phyloP scores from a whole-genome alignment of 148 eudicot genomes.

The Polygonum aviculare region DNA sequence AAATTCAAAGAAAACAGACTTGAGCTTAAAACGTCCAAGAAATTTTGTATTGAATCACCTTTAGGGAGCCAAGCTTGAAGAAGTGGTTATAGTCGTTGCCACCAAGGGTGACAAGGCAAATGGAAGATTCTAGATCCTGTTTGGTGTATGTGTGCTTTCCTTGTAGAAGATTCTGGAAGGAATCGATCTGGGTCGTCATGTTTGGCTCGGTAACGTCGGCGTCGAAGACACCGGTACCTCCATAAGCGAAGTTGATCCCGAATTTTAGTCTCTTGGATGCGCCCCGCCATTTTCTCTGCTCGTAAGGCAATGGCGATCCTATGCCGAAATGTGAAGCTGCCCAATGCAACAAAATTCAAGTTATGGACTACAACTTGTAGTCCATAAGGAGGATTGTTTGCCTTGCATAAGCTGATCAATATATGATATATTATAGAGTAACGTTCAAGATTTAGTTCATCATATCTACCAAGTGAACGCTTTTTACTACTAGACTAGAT shows the following conservation, averaged over 20 bases:
- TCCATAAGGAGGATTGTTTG: too few species aligned
- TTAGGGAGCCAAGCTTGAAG: constrained; percentile 9
- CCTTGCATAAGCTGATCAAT: too few species aligned
- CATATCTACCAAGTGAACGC: too few species aligned
- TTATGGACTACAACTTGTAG: too few species aligned
- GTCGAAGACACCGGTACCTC: constrained; percentile 64
- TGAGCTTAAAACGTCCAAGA: too few species aligned
- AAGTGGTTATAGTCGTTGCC: constrained; percentile 52
- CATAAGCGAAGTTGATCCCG: constrained; percentile 61
- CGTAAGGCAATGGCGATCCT: constrained; percentile 38
- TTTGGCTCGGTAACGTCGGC: constrained; percentile 32
- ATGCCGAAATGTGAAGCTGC: constrained; percentile 14
- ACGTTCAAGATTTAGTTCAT: too few species aligned
- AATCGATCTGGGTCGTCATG: constrained; percentile 28
- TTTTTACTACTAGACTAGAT: too few species aligned
- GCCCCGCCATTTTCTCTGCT: constrained; percentile 17
- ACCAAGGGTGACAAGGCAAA: constrained; percentile 34
- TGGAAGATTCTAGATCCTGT: constrained; percentile 27
- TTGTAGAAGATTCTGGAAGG: constrained; percentile 21
- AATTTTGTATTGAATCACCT: not conserved
- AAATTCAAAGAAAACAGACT: too few species aligned
- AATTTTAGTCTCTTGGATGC: constrained; percentile 7
- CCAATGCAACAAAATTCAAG: not conserved
- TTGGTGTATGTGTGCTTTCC: constrained; percentile 21
- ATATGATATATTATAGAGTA: too few species aligned